Evolutionary conservation across 495 filamentous ascomycete genomes (phyloP).

Genomic region (Xylaria venustula): DNA sequence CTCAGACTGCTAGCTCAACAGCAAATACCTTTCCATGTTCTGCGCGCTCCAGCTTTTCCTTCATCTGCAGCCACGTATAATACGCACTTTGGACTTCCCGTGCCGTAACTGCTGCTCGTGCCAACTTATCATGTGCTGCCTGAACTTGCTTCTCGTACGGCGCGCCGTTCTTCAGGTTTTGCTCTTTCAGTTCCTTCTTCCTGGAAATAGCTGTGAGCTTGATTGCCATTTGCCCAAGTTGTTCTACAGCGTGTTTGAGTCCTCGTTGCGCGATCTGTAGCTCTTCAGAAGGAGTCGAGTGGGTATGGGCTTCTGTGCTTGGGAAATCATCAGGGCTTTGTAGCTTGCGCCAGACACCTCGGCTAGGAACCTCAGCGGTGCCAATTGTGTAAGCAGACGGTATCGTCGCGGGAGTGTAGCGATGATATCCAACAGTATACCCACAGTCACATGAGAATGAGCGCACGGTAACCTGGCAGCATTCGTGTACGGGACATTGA

Average conservation of each 20-base stretch:
- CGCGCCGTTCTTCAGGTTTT: not conserved
- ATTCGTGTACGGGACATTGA: not conserved
- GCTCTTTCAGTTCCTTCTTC: not conserved
- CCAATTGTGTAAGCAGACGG: not conserved
- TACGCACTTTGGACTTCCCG: not conserved
- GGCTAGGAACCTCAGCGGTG: not conserved
- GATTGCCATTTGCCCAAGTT: not conserved
- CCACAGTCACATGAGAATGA: not conserved
- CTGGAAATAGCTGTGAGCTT: not conserved
- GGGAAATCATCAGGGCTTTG: not conserved
- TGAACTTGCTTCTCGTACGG: not conserved
- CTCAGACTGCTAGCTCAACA: not conserved
- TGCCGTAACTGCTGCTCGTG: not conserved
- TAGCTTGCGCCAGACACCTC: not conserved
- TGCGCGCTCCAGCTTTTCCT: not conserved
- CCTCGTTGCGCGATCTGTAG: not conserved
- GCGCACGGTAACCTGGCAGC: not conserved
- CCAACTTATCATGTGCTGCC: not conserved
- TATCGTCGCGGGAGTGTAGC: not conserved
- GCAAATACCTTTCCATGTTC: not conserved
- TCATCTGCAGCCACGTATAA: not conserved
- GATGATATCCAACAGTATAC: not conserved
- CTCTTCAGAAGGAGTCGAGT: not conserved
- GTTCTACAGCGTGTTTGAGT: not conserved
- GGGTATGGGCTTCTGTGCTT: not conserved